phyloP scores from a whole-genome alignment of 306 rosid species.

The Cucurbita ficifolia region DNA sequence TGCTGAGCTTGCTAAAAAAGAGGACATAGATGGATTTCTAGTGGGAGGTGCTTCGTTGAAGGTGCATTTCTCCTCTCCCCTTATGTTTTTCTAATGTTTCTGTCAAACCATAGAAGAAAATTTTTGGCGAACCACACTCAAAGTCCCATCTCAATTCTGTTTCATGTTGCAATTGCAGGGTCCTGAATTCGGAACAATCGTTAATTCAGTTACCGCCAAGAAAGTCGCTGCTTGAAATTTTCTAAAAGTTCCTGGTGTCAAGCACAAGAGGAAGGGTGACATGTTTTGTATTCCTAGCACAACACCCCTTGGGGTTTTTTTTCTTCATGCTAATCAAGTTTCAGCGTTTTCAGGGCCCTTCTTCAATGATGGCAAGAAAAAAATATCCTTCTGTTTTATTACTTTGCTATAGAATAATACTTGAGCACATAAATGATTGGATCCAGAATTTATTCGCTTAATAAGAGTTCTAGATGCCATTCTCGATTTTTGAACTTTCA shows the following conservation, averaged over 20 bases:
- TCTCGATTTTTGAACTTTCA: neutral
- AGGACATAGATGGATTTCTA: conserved; percentile 94
- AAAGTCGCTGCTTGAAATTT: conserved; percentile 67
- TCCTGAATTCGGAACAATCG: conserved; percentile 78
- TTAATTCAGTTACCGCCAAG: conserved; percentile 82
- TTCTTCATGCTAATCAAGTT: conserved; percentile 8
- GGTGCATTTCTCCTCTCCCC: conserved; percentile 23
- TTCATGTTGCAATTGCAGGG: conserved; percentile 42
- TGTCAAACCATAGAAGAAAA: neutral
- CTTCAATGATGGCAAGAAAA: neutral
- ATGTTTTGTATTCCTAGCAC: conserved; percentile 13
- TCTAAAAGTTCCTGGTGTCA: conserved; percentile 14
- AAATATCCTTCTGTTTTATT: neutral
- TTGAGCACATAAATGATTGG: neutral
- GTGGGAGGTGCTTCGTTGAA: conserved; percentile 97
- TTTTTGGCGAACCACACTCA: too few relatives aligned
- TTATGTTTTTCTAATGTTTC: neutral
- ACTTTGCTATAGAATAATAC: neutral
- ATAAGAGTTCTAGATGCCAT: neutral
- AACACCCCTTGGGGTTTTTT: conserved; percentile 4
- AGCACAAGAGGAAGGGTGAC: conserved; percentile 14
- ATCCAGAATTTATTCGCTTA: neutral
- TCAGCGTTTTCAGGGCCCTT: conserved; percentile 6
- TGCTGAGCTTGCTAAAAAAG: conserved; percentile 86
- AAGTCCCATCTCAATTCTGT: neutral